Evolutionary conservation across 441 rosid species (phyloP), one percentile per base, ranked within the genome.

Genomic region (Bocquillonia castaneifolia): DNA sequence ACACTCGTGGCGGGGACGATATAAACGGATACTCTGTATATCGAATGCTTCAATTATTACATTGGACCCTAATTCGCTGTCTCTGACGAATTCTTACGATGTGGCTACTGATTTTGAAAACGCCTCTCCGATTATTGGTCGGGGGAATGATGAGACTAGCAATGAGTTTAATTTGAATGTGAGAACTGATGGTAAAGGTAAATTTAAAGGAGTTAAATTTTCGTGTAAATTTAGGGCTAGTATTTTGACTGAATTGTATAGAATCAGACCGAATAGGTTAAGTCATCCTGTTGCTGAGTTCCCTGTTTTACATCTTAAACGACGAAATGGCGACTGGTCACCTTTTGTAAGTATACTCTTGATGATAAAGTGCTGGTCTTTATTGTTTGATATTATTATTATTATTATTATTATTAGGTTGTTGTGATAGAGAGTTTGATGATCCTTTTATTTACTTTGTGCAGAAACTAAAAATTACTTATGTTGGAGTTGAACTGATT

Each of bases 1-100:
- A 34, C 99, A 96, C 80, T 96, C 98, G 0, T 96, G 99, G 98
- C 93, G 99, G 6, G 99, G 99, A 42, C 89, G 97, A 47, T 96
- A 96, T 76, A 96, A 89, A 79, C 85, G 99, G 75, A 86, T 96
- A 64, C 86, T 96, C 59, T 96, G 99, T 65, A 84, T 96, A 14
- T 87, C 96, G 0, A 73, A 64, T 66, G 84, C 54, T 5, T 82
- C 92, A 1, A 87, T 96, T 60, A 71, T 89, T 69, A 96, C 99
- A 23, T 84, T 96, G 23, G 99, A 96, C 61, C 98, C 99, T 0
- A 80, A 79, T 63, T 81, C 99, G 0, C 87, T 96, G 32, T 31
- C 79, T 2, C 85, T 96, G 31, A 96, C 99, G 17, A 96, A 96
- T 76, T 84, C 90, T 7, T 96, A 92, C 50, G 93, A 91, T 23